Evolutionary conservation across 345 rosid species (phyloP).

Genomic region (Citrus unshiu): DNA sequence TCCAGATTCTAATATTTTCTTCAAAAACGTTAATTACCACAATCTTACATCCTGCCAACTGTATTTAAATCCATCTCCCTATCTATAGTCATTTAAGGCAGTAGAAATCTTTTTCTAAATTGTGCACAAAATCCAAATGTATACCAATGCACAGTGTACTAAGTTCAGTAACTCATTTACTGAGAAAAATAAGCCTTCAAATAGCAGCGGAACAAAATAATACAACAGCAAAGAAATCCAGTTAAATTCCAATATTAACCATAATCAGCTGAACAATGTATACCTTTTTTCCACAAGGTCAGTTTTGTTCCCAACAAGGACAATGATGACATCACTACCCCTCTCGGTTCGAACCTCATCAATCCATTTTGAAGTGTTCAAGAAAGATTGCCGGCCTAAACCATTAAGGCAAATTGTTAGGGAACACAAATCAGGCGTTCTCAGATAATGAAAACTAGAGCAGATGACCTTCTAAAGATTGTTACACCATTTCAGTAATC

Average conservation of each 20-base stretch:
- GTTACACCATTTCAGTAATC: background rate
- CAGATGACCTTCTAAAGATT: background rate
- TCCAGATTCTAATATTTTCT: background rate
- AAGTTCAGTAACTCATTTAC: background rate
- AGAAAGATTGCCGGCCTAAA: slow-evolving; percentile 77
- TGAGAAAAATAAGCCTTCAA: background rate
- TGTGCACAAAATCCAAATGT: background rate
- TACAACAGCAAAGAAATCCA: background rate
- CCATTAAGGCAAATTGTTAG: slow-evolving; percentile 8
- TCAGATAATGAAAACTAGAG: background rate
- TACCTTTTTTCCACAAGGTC: slow-evolving; percentile 91
- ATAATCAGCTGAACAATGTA: background rate
- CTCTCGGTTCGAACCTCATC: slow-evolving; percentile 89
- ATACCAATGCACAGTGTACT: background rate
- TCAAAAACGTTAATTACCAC: too few relatives aligned
- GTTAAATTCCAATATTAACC: background rate
- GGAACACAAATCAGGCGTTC: background rate
- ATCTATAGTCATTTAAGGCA: background rate
- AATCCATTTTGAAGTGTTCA: slow-evolving; percentile 85
- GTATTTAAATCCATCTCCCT: too few relatives aligned
- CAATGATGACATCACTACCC: slow-evolving; percentile 87
- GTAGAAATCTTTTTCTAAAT: background rate
- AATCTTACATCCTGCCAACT: too few relatives aligned
- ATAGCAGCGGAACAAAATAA: background rate
- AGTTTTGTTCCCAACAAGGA: slow-evolving; percentile 86